Conservation (phyloP, 495 filamentous ascomycete genomes). For the Aspergillus panamensis region DNA sequence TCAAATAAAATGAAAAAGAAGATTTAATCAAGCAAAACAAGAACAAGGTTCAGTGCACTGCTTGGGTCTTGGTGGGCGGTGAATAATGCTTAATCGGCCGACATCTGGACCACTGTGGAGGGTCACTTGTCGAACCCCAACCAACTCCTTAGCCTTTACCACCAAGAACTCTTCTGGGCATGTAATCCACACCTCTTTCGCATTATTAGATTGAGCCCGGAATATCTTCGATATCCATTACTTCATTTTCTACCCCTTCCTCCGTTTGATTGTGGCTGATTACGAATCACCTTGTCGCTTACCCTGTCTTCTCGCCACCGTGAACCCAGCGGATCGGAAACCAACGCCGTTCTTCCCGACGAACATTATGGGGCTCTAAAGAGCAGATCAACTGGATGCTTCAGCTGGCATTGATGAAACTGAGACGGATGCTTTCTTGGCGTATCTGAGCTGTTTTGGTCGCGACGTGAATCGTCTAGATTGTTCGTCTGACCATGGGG, state of each 20-base stretch:
- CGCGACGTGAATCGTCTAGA: conserved; percentile 22
- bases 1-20: not conserved
- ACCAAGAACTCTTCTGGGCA: not conserved
- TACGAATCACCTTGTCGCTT: not conserved
- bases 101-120: conserved; percentile 20
- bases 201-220: not conserved
- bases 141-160: not conserved
- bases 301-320: conserved; percentile 1
- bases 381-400: not conserved
- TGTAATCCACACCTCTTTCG: conserved; percentile 5
- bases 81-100: conserved; percentile 10
- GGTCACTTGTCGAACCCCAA: not conserved
- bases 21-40: too few relatives aligned
- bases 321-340: conserved; percentile 1
- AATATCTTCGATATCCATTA: not conserved
- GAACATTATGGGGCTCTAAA: conserved; percentile 16
- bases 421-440: conserved; percentile 12
- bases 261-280: not conserved
- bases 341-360: not conserved
- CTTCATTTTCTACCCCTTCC: not conserved
- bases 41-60: not conserved
- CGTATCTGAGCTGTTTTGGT: conserved; percentile 26
- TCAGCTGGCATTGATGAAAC: conserved; percentile 11
- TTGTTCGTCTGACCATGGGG: conserved; percentile 34
- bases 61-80: conserved; percentile 10